These are phyloP conservation scores for Dimocarpus longan DNA, from an alignment of 345 rosid species.

Conservation along the genomic window DNA sequence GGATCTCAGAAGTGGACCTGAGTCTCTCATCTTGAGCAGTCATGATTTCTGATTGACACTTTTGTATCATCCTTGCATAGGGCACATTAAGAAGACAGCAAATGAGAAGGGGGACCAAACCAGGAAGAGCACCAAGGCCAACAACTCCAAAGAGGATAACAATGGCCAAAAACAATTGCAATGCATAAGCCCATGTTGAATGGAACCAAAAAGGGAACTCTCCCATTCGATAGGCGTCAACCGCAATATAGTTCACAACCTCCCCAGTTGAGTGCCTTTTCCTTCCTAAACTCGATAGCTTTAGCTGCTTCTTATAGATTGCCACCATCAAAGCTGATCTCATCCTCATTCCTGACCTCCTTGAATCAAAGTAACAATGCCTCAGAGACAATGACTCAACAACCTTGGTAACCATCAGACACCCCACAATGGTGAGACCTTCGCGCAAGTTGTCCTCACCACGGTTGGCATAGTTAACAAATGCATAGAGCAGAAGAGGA, in stretches of 20 bases:
- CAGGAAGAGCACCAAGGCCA: conserved; percentile 65
- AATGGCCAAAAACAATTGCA: conserved; percentile 58
- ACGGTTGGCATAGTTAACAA: conserved; percentile 56
- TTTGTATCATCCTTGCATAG: conserved; percentile 55
- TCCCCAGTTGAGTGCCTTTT: conserved; percentile 72
- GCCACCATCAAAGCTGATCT: conserved; percentile 79
- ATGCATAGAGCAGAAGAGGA: conserved; percentile 65
- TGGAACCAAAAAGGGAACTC: conserved; percentile 86
- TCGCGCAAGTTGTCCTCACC: conserved; percentile 35
- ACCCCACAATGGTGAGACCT: conserved; percentile 60
- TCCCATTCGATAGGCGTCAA: conserved; percentile 84
- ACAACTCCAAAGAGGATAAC: conserved; percentile 57
- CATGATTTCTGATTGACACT: conserved; percentile 68
- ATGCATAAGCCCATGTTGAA: conserved; percentile 45
- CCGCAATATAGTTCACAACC: conserved; percentile 70
- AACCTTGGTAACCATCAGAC: conserved; percentile 45
- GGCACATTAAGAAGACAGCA: conserved; percentile 60
- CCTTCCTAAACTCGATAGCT: conserved; percentile 66
- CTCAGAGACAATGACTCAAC: conserved; percentile 75
- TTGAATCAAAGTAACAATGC: conserved; percentile 63
- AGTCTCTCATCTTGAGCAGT: conserved; percentile 69
- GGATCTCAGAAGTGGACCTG: conserved; percentile 62
- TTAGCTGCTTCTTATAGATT: conserved; percentile 60
- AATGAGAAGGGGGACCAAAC: conserved; percentile 50
- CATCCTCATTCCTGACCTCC: conserved; percentile 74